Percentiles rank a stretch among this genome's conserved stretches.
These are phyloP conservation scores for Vishniacozyma victoriae DNA, from an alignment of 768 basidiomycete genomes.

Conservation along the genomic window DNA sequence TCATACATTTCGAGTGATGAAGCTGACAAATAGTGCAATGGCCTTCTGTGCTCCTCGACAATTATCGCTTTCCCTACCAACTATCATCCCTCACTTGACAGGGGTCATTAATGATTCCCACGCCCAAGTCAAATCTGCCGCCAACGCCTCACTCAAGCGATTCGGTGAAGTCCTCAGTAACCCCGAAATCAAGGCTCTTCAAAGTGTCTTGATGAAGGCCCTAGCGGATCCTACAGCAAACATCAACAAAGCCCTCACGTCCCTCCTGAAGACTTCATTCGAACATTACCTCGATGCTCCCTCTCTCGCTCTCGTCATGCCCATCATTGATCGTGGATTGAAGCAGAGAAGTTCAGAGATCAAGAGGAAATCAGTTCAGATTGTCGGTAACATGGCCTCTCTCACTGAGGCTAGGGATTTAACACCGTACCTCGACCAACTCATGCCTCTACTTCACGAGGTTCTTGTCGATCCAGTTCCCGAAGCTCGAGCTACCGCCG, in stretches of 20 bases:
- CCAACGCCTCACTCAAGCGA: constrained; percentile 91
- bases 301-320: constrained; percentile 90
- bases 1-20: constrained; percentile 2
- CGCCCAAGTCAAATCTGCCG: constrained; percentile 84
- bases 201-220: constrained; percentile 83
- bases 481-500: constrained; percentile 93
- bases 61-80: constrained; percentile 86
- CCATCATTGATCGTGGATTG: constrained; percentile 87
- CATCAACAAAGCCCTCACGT: constrained; percentile 75
- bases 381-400: constrained; percentile 80
- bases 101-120: constrained; percentile 95
- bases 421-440: constrained; percentile 81
- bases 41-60: constrained; percentile 96
- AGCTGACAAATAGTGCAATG: constrained; percentile 59
- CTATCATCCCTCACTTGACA: constrained; percentile 92
- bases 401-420: constrained; percentile 60
- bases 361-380: constrained; percentile 92
- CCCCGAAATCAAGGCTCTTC: constrained; percentile 88
- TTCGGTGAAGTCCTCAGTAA: constrained; percentile 98
- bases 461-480: constrained; percentile 96
- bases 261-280: constrained; percentile 87
- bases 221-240: constrained; percentile 84
- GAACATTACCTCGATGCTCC: constrained; percentile 98
- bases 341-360: constrained; percentile 86
- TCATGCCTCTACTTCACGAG: constrained; percentile 82